Base-by-base conservation (phyloP, 345 rosid species). In the Corchorus olitorius region DNA sequence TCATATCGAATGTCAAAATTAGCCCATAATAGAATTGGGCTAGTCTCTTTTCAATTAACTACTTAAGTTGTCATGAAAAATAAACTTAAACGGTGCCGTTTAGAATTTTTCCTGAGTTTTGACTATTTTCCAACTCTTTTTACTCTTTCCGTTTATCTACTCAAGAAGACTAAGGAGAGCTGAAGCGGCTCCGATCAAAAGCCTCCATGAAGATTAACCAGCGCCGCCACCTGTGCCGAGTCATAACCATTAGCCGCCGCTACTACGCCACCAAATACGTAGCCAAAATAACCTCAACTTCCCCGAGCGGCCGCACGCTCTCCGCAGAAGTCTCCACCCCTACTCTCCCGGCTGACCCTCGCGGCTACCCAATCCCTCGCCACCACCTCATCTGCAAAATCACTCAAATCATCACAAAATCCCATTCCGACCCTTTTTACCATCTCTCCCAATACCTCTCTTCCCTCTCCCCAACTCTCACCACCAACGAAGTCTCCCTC, bases 311-410 rank as follows among this genome's bases (percentile, higher is more conserved):
- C 27, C 85, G 93, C n/a, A 80, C 85, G 13, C 84, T 95, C 62
- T 90, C 92, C 8, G 97, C 93, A 43, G 96, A 92, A 83, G 97
- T 93, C 22, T 77, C 86, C 43, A 87, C 89, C 1, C 85, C 82
- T 12, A 87, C 87, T 0, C 84, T 87, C 33, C 92, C 93, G 17
- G 15, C 83, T 80, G 98, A 92, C 75, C 14, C 85, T 41, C 94
- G 97, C 13, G 98, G 98, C 77, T 90, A 90, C 88, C 82, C 88
- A 35, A 75, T 93, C 65, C 97, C 93, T 6, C 97, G 98, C 80
- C 92, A 83, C 69, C 87, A 90, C 46, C 84, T 93, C 80, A 86
- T 93, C 80, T 95, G 99, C 79, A 76, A 83, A 65, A 96, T 87
- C 55, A 85, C 96, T 43, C 87, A 87, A 56, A 87, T 93, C 83